These are phyloP conservation scores for Phytophthora crassamura DNA, from an alignment of 352 stramenopile species.

Conservation along the genomic window DNA sequence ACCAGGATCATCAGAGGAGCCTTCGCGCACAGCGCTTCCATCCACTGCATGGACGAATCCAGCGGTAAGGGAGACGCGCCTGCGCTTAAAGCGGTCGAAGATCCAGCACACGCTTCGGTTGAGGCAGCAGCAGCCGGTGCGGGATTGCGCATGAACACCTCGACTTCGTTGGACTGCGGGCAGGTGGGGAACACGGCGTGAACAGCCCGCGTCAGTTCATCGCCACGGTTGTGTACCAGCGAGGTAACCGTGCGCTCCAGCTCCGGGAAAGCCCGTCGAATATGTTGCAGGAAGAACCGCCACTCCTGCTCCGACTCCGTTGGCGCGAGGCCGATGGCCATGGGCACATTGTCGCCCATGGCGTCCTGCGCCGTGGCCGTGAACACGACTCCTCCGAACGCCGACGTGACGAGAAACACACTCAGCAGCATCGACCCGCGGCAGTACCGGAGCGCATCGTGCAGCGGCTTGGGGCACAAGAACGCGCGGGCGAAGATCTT, in stretches of 20 bases:
- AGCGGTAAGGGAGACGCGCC: slow-evolving; percentile 24
- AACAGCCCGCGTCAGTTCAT: slow-evolving; percentile 50
- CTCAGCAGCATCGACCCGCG: slow-evolving; percentile 70
- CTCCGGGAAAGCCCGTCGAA: slow-evolving; percentile 64
- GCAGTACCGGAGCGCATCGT: slow-evolving; percentile 62
- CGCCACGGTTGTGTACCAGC: slow-evolving; percentile 74
- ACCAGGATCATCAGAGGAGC: slow-evolving; percentile 82
- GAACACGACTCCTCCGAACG: slow-evolving; percentile 74
- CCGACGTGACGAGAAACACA: slow-evolving; percentile 72
- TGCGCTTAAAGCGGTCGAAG: slow-evolving; percentile 1
- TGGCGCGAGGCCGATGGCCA: slow-evolving; percentile 64
- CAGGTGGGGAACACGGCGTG: slow-evolving; percentile 59
- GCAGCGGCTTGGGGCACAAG: slow-evolving; percentile 69
- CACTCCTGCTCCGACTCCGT: slow-evolving; percentile 66
- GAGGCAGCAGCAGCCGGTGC: slow-evolving; percentile 6
- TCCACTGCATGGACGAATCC: slow-evolving; percentile 61
- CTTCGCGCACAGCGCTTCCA: slow-evolving; percentile 71
- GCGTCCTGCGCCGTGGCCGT: slow-evolving; percentile 74
- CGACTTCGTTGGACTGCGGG: slow-evolving; percentile 64
- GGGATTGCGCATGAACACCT: slow-evolving; percentile 52
- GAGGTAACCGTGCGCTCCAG: slow-evolving; percentile 56
- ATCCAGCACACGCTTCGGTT: slow-evolving; percentile 1
- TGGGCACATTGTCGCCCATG: slow-evolving; percentile 78
- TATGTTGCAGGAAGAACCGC: slow-evolving; percentile 71
- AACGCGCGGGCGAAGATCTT: slow-evolving; percentile 70